Base-by-base conservation (phyloP, 768 basidiomycete species). In the Termitomyces sp. region DNA sequence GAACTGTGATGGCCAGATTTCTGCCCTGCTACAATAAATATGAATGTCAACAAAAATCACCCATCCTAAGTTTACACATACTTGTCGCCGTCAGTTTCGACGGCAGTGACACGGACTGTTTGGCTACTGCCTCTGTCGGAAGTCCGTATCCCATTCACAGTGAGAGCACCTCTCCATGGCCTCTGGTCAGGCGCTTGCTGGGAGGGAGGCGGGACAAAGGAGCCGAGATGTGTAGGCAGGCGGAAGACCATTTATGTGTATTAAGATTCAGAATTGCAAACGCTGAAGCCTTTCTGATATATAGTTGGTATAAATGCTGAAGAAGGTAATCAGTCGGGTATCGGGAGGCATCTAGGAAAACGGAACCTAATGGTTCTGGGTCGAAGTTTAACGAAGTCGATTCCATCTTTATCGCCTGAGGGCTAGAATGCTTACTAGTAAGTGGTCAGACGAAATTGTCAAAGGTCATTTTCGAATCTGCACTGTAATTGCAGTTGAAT, bases 41-140 rank as follows among this genome's bases (percentile, higher is more conserved):
- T 48, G 30, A 65, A 63, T 64, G 68, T 72, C 60, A 76, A 66
- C 55, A 62, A 60, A 44, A 54, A 61, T 50, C 44, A 53, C 48
- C 24, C 48, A 53, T 42, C 26, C 48, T 44, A 42, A 47, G 61
- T 40, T 49, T 46, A 42, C 48, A 77, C 84, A 68, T 75, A 87
- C 86, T 78, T 84, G 64, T 87, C 83, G n/a, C 85, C 84, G 66
- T 86, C 85, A 35, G 83, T 86, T 72, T 87, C 86, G 44, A 85
- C 84, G 26, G 83, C 84, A 30, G 84, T 83, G 63, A 85, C 82
- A 53, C 72, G 75, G 51, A 86, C 75, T 58, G 80, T 77, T 65
- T 83, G 81, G 62, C 69, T 77, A 64, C 73, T 75, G 60, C 71
- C 72, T 63, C 73, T 75, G 65, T 81, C 78, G 61, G 77, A 75